Evolutionary conservation across 352 stramenopile species (phyloP).

Genomic region (Elongisporangium senticosum): DNA sequence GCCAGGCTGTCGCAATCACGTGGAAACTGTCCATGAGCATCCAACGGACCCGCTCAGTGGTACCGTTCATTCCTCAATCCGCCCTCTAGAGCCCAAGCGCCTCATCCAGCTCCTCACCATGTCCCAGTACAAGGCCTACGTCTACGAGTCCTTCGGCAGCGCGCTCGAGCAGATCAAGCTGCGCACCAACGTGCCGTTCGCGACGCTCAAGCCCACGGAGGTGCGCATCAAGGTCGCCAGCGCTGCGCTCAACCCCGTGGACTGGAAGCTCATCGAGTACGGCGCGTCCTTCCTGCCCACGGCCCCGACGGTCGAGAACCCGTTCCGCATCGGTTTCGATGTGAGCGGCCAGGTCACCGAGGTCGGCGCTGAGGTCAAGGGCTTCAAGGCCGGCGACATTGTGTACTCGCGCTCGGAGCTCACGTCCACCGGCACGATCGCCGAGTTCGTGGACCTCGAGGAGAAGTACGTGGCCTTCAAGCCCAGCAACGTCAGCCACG

Average conservation of each 20-base stretch:
- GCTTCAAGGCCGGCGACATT: constrained; percentile 24
- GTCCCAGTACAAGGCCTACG: constrained; percentile 10
- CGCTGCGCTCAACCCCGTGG: constrained; percentile 21
- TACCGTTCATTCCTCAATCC: background rate
- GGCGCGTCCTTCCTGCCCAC: constrained; percentile 14
- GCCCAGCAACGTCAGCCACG: constrained; percentile 26
- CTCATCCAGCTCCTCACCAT: background rate
- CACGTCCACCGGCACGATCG: constrained; percentile 12
- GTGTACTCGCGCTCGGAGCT: constrained; percentile 15
- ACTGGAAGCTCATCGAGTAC: constrained; percentile 14
- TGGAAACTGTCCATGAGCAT: constrained; percentile 3
- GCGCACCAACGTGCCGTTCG: constrained; percentile 3
- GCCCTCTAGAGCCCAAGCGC: background rate
- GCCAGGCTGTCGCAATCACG: no score
- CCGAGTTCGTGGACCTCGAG: constrained; percentile 30
- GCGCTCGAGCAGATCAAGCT: constrained; percentile 18
- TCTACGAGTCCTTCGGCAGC: constrained; percentile 13
- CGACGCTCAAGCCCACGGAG: constrained; percentile 3
- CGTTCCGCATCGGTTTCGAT: constrained; percentile 17
- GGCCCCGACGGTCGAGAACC: constrained; percentile 8
- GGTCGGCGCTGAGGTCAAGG: constrained; percentile 19
- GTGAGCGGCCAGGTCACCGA: constrained; percentile 23
- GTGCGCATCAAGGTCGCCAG: constrained; percentile 25
- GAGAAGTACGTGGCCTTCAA: constrained; percentile 25
- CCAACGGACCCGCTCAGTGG: no score